These are phyloP conservation scores for Alternaria alternata DNA, from an alignment of 2,329 filamentous ascomycete genomes.

Conservation along the genomic window DNA sequence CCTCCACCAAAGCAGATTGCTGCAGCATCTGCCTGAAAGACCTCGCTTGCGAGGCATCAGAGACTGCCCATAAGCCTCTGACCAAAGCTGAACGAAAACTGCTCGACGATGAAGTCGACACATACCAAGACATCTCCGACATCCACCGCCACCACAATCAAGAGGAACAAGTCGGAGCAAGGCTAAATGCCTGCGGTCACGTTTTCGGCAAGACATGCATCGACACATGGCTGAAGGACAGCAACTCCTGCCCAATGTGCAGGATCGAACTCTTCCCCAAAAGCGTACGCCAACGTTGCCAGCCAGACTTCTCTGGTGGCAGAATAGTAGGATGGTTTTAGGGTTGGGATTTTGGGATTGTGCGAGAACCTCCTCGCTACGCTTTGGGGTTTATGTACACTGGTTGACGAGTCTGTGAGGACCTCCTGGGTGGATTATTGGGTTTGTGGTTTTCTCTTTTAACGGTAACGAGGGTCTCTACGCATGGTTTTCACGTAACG, in stretches of 20 bases:
- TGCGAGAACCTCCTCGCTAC: not conserved
- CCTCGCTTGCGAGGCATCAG: conserved; percentile 1
- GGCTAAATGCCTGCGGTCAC: not conserved
- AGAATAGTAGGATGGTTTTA: not conserved
- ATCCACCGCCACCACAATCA: not conserved
- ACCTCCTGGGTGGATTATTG: not conserved
- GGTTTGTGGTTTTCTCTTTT: not conserved
- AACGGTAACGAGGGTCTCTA: not conserved
- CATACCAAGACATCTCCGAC: not conserved
- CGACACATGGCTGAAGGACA: not conserved
- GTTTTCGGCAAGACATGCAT: conserved; percentile 3
- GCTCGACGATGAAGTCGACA: not conserved
- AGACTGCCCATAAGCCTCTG: not conserved
- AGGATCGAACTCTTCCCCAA: not conserved
- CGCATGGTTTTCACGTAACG: not conserved
- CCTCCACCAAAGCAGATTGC: not conserved
- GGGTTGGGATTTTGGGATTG: not conserved
- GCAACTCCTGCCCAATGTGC: not conserved
- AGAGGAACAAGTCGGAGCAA: not conserved
- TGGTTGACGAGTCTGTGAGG: not conserved
- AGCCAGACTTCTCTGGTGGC: too few species aligned
- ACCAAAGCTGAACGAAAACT: not conserved
- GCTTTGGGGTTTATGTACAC: not conserved
- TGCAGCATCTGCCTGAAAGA: conserved; percentile 8
- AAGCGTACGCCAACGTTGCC: too few species aligned